phyloP scores from a whole-genome alignment of 352 stramenopile genomes.

The Bremia lactucae region DNA sequence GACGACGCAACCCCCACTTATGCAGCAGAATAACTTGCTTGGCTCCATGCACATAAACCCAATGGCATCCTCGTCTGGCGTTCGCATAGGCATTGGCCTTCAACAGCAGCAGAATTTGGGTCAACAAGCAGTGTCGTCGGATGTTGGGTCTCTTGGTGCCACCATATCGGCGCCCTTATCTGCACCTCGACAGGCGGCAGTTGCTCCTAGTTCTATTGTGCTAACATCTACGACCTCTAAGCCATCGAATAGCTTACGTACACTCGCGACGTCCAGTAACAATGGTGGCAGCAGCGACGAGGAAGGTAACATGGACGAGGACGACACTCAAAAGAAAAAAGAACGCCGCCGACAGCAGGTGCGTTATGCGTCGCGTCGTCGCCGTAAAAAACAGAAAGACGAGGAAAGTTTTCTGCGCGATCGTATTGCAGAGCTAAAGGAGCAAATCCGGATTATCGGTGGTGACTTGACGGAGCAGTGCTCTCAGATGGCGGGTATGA shows the following conservation, averaged over 20 bases:
- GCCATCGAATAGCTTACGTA: slow-evolving; percentile 26
- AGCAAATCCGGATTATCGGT: slow-evolving; percentile 78
- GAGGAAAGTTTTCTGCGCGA: slow-evolving; percentile 72
- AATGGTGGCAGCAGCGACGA: slow-evolving; percentile 49
- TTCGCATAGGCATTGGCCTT: slow-evolving; percentile 15
- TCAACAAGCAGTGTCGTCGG: neutral
- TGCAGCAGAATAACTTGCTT: slow-evolving; percentile 20
- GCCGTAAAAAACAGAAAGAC: slow-evolving; percentile 79
- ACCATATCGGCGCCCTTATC: slow-evolving; percentile 5
- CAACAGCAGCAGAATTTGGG: slow-evolving; percentile 15
- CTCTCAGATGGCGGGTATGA: slow-evolving; percentile 75
- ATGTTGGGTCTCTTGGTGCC: slow-evolving; percentile 6
- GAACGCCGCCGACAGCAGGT: slow-evolving; percentile 70
- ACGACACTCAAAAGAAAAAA: slow-evolving; percentile 68
- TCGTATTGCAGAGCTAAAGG: slow-evolving; percentile 74
- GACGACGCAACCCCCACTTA: slow-evolving; percentile 22
- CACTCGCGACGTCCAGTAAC: slow-evolving; percentile 34
- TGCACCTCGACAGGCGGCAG: slow-evolving; percentile 9
- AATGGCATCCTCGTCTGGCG: slow-evolving; percentile 13
- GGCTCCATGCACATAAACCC: slow-evolving; percentile 26
- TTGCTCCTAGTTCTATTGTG: slow-evolving; percentile 29
- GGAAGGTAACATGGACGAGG: slow-evolving; percentile 32
- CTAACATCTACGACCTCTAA: slow-evolving; percentile 17
- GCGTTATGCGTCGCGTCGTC: slow-evolving; percentile 62
- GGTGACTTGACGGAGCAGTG: slow-evolving; percentile 66